Conservation (phyloP, 1,284 basidiomycete species). For the Schizophyllum amplum region DNA sequence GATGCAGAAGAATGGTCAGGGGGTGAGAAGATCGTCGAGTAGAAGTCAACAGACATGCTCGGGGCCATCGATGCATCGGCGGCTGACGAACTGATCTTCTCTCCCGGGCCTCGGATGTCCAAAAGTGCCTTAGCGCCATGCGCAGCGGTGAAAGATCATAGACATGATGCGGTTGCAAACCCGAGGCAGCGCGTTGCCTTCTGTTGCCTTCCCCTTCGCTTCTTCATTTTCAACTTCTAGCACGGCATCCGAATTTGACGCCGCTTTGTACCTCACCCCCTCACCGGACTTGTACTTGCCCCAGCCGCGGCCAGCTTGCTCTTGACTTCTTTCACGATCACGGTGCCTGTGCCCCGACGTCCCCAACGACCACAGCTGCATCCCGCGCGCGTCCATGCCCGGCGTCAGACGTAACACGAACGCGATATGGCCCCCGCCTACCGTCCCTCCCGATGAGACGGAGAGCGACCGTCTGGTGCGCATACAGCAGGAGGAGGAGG, state of each 20-base stretch:
- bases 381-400: constrained; percentile 9
- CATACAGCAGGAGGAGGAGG: constrained; percentile 39
- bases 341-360: constrained; percentile 8
- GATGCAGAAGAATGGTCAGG: not conserved
- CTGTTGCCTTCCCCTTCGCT: not conserved
- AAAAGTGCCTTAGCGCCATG: not conserved
- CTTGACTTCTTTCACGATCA: constrained; percentile 8
- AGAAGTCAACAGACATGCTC: not conserved
- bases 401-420: constrained; percentile 9
- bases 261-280: not conserved
- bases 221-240: not conserved
- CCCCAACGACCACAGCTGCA: not conserved
- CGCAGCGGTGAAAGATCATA: not conserved
- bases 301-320: not conserved
- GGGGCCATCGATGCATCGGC: not conserved
- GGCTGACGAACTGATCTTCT: not conserved
- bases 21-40: not conserved
- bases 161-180: not conserved
- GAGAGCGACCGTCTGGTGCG: constrained; percentile 29
- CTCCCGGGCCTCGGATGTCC: not conserved
- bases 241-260: not conserved
- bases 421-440: constrained; percentile 27
- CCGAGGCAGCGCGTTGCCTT: not conserved
- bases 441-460: constrained; percentile 23
- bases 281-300: no score